Percentiles rank a stretch among this genome's conserved stretches.
These are phyloP conservation scores for Athelia psychrophila DNA, from an alignment of 1,284 basidiomycete species.

Conservation along the genomic window DNA sequence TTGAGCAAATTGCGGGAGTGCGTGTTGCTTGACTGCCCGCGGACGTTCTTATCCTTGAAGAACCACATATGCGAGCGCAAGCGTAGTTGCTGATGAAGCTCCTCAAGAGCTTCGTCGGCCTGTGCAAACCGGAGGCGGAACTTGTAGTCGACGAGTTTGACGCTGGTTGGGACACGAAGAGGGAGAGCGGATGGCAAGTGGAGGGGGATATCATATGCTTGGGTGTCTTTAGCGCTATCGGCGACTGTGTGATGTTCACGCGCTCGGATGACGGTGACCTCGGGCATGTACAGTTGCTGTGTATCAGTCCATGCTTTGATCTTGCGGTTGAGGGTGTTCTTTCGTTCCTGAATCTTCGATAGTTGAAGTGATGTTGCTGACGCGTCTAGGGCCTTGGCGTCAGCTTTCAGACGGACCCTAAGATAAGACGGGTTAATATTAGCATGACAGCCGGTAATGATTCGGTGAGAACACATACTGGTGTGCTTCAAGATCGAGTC, in stretches of 20 bases:
- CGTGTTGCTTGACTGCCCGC: conserved; percentile 8
- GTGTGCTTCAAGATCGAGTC: conserved; percentile 17
- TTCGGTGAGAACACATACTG: conserved; percentile 8
- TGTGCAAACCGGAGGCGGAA: conserved; percentile 5
- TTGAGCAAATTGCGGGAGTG: background rate
- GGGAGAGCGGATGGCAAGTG: conserved; percentile 8
- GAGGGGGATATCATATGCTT: conserved; percentile 3
- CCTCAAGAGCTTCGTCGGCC: conserved; percentile 3
- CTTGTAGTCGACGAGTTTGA: conserved; percentile 6
- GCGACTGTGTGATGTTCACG: background rate
- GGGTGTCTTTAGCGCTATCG: background rate
- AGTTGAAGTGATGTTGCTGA: conserved; percentile 9
- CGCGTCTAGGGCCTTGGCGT: conserved; percentile 6
- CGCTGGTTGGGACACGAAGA: background rate
- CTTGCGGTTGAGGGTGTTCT: conserved; percentile 8
- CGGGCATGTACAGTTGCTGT: conserved; percentile 16
- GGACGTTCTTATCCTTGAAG: conserved; percentile 9
- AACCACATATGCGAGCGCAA: conserved; percentile 5
- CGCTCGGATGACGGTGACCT: background rate
- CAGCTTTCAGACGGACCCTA: background rate
- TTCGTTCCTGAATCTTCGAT: conserved; percentile 9
- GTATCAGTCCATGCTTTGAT: conserved; percentile 12
- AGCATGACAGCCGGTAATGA: background rate
- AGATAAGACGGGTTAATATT: too few species aligned
- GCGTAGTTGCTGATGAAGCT: conserved; percentile 6